Percentiles rank a stretch among this genome's conserved stretches.
Conservation (phyloP, 805 yeast species). For the Ogataea thermomethanolica region DNA sequence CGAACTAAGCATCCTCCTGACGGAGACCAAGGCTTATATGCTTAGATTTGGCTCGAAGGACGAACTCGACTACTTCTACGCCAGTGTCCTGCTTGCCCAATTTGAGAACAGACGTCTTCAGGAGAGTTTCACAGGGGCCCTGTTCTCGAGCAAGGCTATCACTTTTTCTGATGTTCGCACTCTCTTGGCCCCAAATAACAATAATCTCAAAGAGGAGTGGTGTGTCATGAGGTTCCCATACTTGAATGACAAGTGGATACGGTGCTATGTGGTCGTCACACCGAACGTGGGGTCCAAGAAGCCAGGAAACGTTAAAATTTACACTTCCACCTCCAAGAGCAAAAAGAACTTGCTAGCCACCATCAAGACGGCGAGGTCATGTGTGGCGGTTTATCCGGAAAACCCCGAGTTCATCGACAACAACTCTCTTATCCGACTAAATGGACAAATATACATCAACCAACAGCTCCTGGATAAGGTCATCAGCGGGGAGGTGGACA, state of each 20-base stretch:
- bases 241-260: conserved; percentile 55
- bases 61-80: conserved; percentile 33
- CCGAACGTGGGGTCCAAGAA: conserved; percentile 42
- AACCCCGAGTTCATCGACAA: conserved; percentile 53
- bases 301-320: conserved; percentile 54
- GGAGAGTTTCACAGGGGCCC: conserved; percentile 63
- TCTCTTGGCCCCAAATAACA: conserved; percentile 48
- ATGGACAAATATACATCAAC: conserved; percentile 52
- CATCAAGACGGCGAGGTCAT: conserved; percentile 41
- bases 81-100: conserved; percentile 50
- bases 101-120: conserved; percentile 55
- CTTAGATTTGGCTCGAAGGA: conserved; percentile 26
- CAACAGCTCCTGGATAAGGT: conserved; percentile 28
- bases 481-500: conserved; percentile 21
- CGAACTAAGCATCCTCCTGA: conserved; percentile 25
- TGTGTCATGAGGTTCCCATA: conserved; percentile 59
- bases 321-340: conserved; percentile 43
- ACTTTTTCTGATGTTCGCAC: conserved; percentile 56
- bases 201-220: conserved; percentile 53
- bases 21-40: conserved; percentile 22
- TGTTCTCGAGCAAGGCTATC: conserved; percentile 55
- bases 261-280: conserved; percentile 46
- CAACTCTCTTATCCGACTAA: conserved; percentile 52
- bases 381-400: conserved; percentile 59
- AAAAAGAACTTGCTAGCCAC: conserved; percentile 53